Percentiles rank a stretch among this genome's conserved stretches.
Conservation (phyloP, 805 yeast species). For the Candida tallmaniae region DNA sequence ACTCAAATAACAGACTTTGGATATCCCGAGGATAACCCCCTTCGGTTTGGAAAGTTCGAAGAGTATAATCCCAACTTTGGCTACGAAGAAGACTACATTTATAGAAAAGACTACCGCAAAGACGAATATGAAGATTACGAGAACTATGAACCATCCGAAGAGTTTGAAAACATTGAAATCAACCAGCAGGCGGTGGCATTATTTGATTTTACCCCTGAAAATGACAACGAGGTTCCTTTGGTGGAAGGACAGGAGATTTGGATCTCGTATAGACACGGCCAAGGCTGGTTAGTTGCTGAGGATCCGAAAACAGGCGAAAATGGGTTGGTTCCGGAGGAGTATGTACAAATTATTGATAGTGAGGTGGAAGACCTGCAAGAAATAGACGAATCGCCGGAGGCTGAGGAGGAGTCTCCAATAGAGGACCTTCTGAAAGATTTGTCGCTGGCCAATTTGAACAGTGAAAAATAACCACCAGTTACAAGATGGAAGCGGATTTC, state of each 20-base stretch:
- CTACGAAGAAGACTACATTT: constrained; percentile 6
- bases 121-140: constrained; percentile 9
- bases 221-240: constrained; percentile 82
- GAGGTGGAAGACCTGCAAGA: too few species aligned
- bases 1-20: constrained; percentile 76
- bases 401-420: too few species aligned
- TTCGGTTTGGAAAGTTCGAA: constrained; percentile 53
- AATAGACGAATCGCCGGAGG: too few species aligned
- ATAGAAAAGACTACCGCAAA: too few species aligned
- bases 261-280: constrained; percentile 90
- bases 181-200: constrained; percentile 72
- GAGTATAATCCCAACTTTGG: constrained; percentile 1
- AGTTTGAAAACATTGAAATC: constrained; percentile 22
- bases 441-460: too few species aligned
- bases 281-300: constrained; percentile 96
- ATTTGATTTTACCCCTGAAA: constrained; percentile 88
- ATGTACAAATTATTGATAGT: constrained; percentile 59
- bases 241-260: constrained; percentile 78
- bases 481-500: too few species aligned
- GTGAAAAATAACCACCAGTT: too few species aligned
- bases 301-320: constrained; percentile 73
- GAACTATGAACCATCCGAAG: constrained; percentile 7
- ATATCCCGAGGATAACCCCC: constrained; percentile 62
- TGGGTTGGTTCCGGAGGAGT: constrained; percentile 94
- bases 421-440: too few species aligned